These are phyloP conservation scores for Coleophoma crateriformis DNA, from an alignment of 2,329 filamentous ascomycete genomes.

Conservation along the genomic window DNA sequence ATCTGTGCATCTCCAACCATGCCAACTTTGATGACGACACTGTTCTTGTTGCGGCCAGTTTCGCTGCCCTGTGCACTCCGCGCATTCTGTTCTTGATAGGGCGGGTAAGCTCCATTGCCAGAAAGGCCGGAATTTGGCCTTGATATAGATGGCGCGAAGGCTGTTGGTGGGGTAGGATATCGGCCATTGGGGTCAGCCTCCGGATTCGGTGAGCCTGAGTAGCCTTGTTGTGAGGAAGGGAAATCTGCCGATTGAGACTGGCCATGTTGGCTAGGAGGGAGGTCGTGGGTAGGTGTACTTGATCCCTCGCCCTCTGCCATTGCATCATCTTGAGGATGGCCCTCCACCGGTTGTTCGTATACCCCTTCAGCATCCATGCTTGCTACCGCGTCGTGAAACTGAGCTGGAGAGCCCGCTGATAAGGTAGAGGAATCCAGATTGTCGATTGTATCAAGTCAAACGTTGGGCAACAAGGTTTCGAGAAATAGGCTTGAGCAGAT, in stretches of 20 bases:
- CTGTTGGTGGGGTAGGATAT: constrained; percentile 26
- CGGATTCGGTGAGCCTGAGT: constrained; percentile 19
- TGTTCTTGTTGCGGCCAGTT: constrained; percentile 40
- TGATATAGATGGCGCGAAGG: constrained; percentile 24
- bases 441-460: constrained; percentile 13
- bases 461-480: constrained; percentile 6
- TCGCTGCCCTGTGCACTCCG: constrained; percentile 17
- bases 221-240: constrained; percentile 19
- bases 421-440: constrained; percentile 49
- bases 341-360: constrained; percentile 23
- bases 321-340: constrained; percentile 17
- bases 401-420: constrained; percentile 43
- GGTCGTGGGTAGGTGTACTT: constrained; percentile 22
- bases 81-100: constrained; percentile 26
- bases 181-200: constrained; percentile 21
- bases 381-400: constrained; percentile 47
- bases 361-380: constrained; percentile 43
- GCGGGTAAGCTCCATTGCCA: constrained; percentile 21
- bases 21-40: constrained; percentile 97
- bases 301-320: constrained; percentile 23
- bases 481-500: background rate
- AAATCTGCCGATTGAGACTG: constrained; percentile 28
- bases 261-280: constrained; percentile 16
- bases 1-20: constrained; percentile 99
- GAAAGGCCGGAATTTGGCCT: constrained; percentile 26